Evolutionary conservation across 345 rosid species (phyloP), one percentile per base, ranked within the genome.

Genomic region (Gynandropsis gynandra): DNA sequence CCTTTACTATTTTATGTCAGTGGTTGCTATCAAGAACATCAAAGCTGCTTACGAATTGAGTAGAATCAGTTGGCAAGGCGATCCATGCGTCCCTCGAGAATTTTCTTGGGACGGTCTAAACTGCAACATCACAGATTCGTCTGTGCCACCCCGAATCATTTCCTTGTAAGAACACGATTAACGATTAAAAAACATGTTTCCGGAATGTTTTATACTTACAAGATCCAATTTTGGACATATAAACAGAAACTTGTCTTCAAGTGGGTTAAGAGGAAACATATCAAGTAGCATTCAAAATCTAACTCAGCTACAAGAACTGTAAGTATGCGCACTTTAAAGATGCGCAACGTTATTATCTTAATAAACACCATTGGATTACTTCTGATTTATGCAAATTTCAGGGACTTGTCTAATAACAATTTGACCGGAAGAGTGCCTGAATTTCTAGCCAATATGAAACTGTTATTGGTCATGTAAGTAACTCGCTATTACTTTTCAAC

Each of bases 351-450:
- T 37, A 10, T 14, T 13, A 1, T 10, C 18, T 42, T 10, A 39
- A 16, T n/a, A 24, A 33, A 44, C 14, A 18, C n/a, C 29, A 24
- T 24, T 5, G 29, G 29, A 5, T 24, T 2, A 24, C 29, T 24
- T 24, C 29, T 2, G 29, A 2, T 24, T 24, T 10, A 24, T n/a
- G n/a, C 29, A 24, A 2, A 24, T 24, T 24, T 13, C 67, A 79
- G 85, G 66, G 81, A 76, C 52, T 66, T 76, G 7, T 80, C 82
- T 0, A 56, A 59, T 38, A 76, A 71, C 36, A 62, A 16, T 42
- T 52, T 79, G 38, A 50, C 38, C 2, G 81, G 81, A 18, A 0
- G 44, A 0, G 50, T 79, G 12, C 81, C 85, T 0, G 57, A 54
- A 4, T 58, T 61, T 50, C 69, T 80, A 1, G 52, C 80, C 2